Conservation (phyloP, 495 filamentous ascomycete species). For the Durotheca rogersii region DNA sequence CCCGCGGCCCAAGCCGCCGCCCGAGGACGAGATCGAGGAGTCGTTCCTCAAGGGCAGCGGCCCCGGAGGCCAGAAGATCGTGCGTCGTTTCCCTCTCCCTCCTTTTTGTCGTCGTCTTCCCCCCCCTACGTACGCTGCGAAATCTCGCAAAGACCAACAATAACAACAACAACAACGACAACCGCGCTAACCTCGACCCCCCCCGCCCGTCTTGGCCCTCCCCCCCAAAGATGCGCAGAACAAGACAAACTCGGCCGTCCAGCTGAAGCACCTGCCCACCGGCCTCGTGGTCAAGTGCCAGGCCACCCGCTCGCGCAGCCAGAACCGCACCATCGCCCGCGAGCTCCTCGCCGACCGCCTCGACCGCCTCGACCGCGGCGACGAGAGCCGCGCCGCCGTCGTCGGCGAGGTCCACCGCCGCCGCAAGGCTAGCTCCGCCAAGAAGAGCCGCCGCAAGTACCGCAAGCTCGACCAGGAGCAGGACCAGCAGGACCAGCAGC, state of each 20-base stretch:
- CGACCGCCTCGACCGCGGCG: constrained; percentile 61
- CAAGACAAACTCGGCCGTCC: constrained; percentile 95
- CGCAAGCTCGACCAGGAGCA: constrained; percentile 45
- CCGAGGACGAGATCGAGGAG: constrained; percentile 77
- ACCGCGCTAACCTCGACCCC: too few relatives aligned
- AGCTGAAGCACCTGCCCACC: constrained; percentile 85
- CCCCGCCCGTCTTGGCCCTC: too few relatives aligned
- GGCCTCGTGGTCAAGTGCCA: constrained; percentile 91
- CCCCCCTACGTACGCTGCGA: too few relatives aligned
- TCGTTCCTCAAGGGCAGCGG: constrained; percentile 89
- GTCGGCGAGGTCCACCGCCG: constrained; percentile 47
- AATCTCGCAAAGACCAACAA: too few relatives aligned
- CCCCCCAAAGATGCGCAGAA: constrained; percentile 55
- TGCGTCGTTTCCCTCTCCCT: constrained; percentile 32
- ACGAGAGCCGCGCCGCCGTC: constrained; percentile 45
- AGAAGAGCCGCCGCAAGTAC: constrained; percentile 54
- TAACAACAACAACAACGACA: too few relatives aligned
- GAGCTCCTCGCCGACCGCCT: constrained; percentile 73
- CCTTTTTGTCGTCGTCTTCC: constrained; percentile 7
- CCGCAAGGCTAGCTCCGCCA: constrained; percentile 49
- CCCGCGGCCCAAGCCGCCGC: constrained; percentile 65
- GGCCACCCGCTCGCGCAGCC: constrained; percentile 78
- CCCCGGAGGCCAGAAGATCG: constrained; percentile 94
- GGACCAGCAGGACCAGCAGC: too few relatives aligned
- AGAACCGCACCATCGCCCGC: constrained; percentile 88